Evolutionary conservation across 1,139 yeast genomes (phyloP), one percentile per base, ranked within the genome.

Genomic region (Debaryomyces robertsiae): DNA sequence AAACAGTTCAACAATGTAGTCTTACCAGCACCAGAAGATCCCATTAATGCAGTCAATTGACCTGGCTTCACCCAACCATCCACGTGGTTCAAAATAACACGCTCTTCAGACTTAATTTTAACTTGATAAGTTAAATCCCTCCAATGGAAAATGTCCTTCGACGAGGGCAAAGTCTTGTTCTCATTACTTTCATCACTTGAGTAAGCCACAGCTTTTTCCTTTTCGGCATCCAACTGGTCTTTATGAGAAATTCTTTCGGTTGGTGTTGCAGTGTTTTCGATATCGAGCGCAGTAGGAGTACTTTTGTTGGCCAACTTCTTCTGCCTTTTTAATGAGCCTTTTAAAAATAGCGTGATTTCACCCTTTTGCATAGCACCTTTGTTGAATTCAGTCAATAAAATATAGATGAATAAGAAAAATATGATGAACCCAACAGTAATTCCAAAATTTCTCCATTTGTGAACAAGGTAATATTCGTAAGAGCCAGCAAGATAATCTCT

Each of bases 21-120:
- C 58, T 85, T 85, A 69, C 94, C 94, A 38, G 94, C 94, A 65
- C 95, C 95, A 16, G 94, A 84, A 15, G 91, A 85, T 49, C 95
- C 95, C 94, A 86, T 84, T 32, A 84, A 55, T 13, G 69, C 69
- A 22, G 69, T 64, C 42, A 64, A 53, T 46, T 63, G 63, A 38
- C 69, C 69, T 9, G 91, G 91, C 56, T 82, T 82, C 35, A 86
- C 93, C 86, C 88, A 86, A 39, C 95, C 95, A 58, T 84, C 90
- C 41, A 86, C 87, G 46, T 78, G 77, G 53, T 77, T 73, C 57
- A 86, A 70, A 51, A 86, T 75, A 31, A 82, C 74, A 53, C 89
- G 73, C n/a, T 77, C 71, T 53, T 78, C 87, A 16, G 63, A 59
- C 57, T 85, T 84, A 54, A 84, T 79, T 53, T 81, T 73, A 42